Percentiles rank a stretch among this genome's conserved stretches.
These are phyloP conservation scores for Lavandula angustifolia DNA, from an alignment of 257 asterid genomes.

Conservation along the genomic window DNA sequence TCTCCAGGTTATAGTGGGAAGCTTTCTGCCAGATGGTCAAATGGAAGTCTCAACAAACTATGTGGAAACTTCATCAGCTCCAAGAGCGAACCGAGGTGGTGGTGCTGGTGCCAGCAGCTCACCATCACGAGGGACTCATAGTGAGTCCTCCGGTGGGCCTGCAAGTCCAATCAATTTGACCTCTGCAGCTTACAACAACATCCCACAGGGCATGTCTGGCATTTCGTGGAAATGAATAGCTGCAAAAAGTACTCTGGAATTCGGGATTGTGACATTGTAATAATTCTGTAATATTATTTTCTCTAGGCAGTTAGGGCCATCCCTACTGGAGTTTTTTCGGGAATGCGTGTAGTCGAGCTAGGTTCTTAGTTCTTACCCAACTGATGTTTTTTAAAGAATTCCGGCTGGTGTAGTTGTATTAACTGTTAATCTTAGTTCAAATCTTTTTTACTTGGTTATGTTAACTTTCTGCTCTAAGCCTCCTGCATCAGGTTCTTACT, in stretches of 20 bases:
- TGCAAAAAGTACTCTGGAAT: neutral
- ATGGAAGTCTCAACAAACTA: slow-evolving; percentile 33
- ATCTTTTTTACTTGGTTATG: neutral
- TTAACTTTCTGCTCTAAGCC: neutral
- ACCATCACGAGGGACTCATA: slow-evolving; percentile 47
- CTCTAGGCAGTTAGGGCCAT: slow-evolving; percentile 15
- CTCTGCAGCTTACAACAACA: slow-evolving; percentile 35
- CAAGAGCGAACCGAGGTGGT: slow-evolving; percentile 37
- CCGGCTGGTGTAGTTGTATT: slow-evolving; percentile 21
- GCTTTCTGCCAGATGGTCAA: slow-evolving; percentile 41
- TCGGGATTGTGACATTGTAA: slow-evolving; percentile 21
- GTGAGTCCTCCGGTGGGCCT: slow-evolving; percentile 51
- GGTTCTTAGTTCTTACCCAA: slow-evolving; percentile 21
- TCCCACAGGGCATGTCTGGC: slow-evolving; percentile 34
- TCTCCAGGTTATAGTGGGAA: slow-evolving; percentile 50
- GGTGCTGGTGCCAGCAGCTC: slow-evolving; percentile 48
- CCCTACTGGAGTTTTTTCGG: slow-evolving; percentile 6
- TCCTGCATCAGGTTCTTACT: neutral
- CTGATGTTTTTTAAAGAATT: slow-evolving; percentile 2
- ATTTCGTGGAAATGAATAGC: slow-evolving; percentile 42
- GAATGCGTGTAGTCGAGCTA: slow-evolving; percentile 25
- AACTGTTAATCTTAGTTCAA: neutral
- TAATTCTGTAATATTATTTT: slow-evolving; percentile 31
- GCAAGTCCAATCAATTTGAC: slow-evolving; percentile 47
- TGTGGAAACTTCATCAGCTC: slow-evolving; percentile 33